Evolutionary conservation across 169 alveolate genomes (phyloP).

Genomic region (Babesia divergens): DNA sequence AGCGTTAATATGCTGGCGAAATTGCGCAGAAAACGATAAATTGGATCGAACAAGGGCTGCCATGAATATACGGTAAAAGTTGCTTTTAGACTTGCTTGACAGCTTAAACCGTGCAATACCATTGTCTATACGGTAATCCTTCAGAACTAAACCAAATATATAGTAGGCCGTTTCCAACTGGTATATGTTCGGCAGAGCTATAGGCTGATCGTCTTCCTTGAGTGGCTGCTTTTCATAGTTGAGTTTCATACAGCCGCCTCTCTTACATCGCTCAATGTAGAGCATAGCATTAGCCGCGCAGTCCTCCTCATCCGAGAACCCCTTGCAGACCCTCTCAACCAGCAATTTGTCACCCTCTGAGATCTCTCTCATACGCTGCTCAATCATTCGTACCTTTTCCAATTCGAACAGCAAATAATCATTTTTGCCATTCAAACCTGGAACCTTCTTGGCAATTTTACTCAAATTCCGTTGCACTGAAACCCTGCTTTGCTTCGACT

Average conservation of each 20-base stretch:
- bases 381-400: neutral
- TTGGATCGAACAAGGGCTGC: neutral
- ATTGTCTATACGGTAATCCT: neutral
- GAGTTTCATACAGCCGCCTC: conserved; percentile 26
- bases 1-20: neutral
- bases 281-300: neutral
- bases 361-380: neutral
- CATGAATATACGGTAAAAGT: neutral
- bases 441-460: too few relatives aligned
- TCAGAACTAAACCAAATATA: neutral
- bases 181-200: conserved; percentile 23
- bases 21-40: neutral
- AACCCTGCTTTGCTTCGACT: too few relatives aligned
- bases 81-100: neutral
- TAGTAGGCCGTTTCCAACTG: conserved; percentile 34
- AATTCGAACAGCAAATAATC: neutral
- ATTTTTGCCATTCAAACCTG: neutral
- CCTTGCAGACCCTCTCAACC: neutral
- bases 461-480: too few relatives aligned
- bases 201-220: neutral
- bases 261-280: conserved; percentile 20
- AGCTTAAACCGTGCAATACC: neutral
- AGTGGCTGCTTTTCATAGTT: conserved; percentile 8
- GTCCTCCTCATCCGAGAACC: neutral
- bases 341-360: neutral